Percentiles rank a stretch among this genome's conserved stretches.
These are phyloP conservation scores for Linnemannia elongata DNA, from an alignment of 192 early-diverging fungal species.

Conservation along the genomic window DNA sequence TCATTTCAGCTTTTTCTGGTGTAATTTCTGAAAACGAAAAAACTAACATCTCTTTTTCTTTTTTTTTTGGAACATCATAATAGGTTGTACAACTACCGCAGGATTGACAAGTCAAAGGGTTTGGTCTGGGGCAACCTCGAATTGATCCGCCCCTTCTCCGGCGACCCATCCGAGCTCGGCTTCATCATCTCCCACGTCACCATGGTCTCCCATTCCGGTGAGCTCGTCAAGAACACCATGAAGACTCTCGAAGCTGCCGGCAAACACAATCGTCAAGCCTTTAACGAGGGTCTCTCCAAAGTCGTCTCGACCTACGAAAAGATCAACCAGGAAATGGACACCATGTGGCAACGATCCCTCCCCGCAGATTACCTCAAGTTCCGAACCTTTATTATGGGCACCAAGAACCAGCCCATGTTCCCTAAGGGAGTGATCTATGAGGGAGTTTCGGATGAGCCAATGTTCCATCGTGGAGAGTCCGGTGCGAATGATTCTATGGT, in stretches of 20 bases:
- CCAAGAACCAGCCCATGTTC: slow-evolving; percentile 93
- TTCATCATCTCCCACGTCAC: slow-evolving; percentile 93
- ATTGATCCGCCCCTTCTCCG: slow-evolving; percentile 84
- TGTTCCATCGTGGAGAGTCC: slow-evolving; percentile 84
- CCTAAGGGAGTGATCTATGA: slow-evolving; percentile 91
- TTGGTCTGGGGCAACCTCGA: slow-evolving; percentile 79
- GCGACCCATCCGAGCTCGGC: slow-evolving; percentile 80
- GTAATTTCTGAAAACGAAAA: neutral
- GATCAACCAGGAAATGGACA: slow-evolving; percentile 86
- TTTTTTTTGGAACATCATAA: neutral
- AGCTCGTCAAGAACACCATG: slow-evolving; percentile 73
- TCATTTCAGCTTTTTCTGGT: neutral
- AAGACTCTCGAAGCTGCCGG: slow-evolving; percentile 69
- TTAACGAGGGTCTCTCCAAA: slow-evolving; percentile 69
- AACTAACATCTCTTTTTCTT: neutral
- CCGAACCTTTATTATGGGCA: slow-evolving; percentile 94
- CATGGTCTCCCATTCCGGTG: slow-evolving; percentile 82
- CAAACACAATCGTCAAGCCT: slow-evolving; percentile 67
- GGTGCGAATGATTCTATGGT: slow-evolving; percentile 91
- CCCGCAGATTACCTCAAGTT: slow-evolving; percentile 86
- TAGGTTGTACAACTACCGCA: slow-evolving; percentile 91
- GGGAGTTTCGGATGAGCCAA: slow-evolving; percentile 67
- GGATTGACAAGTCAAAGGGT: slow-evolving; percentile 68
- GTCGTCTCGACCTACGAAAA: slow-evolving; percentile 72
- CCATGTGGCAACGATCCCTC: slow-evolving; percentile 79